A percentile compares a stretch with the other conserved stretches of the same genome.
Evolutionary conservation across 257 asterid species (phyloP).

Genomic region (Rauvolfia tetraphylla): DNA sequence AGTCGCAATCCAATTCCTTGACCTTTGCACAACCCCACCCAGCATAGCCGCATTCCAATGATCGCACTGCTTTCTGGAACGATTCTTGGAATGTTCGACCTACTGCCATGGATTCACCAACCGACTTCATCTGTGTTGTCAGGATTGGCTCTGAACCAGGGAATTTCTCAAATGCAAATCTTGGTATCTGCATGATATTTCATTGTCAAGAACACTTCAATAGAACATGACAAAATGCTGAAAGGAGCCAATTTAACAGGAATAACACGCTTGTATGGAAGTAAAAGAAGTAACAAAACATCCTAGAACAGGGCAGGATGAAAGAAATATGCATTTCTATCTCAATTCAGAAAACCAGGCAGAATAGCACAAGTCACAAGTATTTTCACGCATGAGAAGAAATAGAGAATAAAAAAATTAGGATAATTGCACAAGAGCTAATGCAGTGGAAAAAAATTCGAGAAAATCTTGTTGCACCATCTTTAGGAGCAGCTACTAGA

Average conservation of each 20-base stretch:
- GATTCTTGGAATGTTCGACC: constrained; percentile 97
- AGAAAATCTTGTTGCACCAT: neutral
- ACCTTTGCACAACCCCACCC: constrained; percentile 93
- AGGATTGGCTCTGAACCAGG: constrained; percentile 96
- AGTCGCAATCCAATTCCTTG: constrained; percentile 88
- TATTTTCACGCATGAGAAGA: neutral
- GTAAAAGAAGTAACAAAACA: neutral
- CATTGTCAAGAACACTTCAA: neutral
- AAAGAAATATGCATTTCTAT: neutral
- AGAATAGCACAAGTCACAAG: neutral
- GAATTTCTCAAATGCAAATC: constrained; percentile 95
- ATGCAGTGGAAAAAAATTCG: neutral
- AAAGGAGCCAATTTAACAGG: neutral
- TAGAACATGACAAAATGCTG: neutral
- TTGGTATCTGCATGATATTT: constrained; percentile 62
- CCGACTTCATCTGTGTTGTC: constrained; percentile 98
- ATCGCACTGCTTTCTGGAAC: constrained; percentile 76
- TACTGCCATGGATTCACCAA: constrained; percentile 98
- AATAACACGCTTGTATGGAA: neutral
- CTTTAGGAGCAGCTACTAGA: neutral
- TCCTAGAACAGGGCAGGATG: neutral
- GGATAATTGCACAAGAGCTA: neutral
- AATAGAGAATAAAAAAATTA: neutral
- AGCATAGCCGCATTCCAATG: constrained; percentile 42
- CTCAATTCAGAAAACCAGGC: neutral